These are phyloP conservation scores for Daldinia caldariorum DNA, from an alignment of 495 filamentous ascomycete species.

Conservation along the genomic window DNA sequence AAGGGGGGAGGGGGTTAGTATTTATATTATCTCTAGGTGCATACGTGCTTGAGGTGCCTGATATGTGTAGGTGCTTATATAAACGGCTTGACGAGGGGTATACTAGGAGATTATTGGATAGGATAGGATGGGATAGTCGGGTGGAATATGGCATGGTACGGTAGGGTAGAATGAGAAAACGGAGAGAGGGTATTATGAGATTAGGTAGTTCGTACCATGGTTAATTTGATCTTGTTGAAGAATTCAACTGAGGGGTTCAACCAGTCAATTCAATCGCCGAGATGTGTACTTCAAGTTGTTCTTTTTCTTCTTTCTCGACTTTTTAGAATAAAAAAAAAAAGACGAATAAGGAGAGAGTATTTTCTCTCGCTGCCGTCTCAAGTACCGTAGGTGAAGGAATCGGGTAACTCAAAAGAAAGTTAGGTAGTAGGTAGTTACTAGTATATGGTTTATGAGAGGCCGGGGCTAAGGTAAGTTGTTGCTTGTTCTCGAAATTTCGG, in stretches of 20 bases:
- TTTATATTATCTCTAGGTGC: background rate
- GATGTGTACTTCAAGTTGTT: background rate
- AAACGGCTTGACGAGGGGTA: background rate
- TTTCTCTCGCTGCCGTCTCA: background rate
- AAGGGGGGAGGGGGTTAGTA: background rate
- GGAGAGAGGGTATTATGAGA: background rate
- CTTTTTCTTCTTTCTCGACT: background rate
- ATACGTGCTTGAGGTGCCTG: background rate
- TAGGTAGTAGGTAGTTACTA: background rate
- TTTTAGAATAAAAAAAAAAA: background rate
- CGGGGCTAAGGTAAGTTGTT: no score
- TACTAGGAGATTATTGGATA: background rate
- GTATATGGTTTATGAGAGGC: no score
- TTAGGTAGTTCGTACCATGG: conserved; percentile 3
- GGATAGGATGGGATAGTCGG: background rate
- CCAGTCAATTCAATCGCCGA: background rate
- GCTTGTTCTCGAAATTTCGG: conserved; percentile 45
- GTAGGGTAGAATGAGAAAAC: background rate
- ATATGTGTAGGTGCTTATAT: background rate
- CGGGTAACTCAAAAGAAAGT: background rate
- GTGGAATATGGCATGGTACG: background rate
- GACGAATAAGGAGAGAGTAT: background rate
- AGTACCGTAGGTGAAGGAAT: background rate
- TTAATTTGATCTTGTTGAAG: conserved; percentile 1
- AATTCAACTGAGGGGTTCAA: conserved; percentile 16